These are phyloP conservation scores for Camillea tinctor DNA, from an alignment of 2,329 filamentous ascomycete genomes.

Conservation along the genomic window DNA sequence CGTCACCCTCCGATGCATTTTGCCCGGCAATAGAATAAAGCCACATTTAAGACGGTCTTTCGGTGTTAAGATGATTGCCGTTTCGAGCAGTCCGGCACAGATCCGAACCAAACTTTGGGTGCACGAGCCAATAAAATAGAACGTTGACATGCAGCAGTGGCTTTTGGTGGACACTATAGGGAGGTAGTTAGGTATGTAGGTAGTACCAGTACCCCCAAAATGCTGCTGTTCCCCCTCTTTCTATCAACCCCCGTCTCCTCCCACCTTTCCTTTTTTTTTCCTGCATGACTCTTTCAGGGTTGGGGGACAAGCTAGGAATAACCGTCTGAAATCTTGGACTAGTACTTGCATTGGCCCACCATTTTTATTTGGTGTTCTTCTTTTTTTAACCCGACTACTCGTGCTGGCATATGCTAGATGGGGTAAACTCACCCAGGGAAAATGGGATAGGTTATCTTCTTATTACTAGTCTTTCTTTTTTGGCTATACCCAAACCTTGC, in stretches of 20 bases:
- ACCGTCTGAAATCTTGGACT: neutral
- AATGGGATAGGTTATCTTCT: neutral
- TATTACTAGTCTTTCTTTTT: neutral
- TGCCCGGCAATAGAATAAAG: neutral
- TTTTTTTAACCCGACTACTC: neutral
- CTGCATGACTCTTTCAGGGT: neutral
- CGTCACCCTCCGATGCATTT: neutral
- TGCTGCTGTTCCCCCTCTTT: neutral
- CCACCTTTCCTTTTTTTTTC: neutral
- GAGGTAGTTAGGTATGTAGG: no score
- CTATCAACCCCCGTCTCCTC: no score
- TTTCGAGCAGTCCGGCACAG: neutral
- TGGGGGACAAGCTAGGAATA: neutral
- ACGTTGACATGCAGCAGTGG: neutral
- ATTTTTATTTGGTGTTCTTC: neutral
- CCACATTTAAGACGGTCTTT: neutral
- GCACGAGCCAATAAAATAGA: neutral
- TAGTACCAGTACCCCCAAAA: no score
- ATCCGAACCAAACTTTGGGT: neutral
- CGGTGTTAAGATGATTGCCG: neutral
- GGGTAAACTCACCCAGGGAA: neutral
- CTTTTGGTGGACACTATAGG: neutral
- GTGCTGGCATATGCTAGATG: neutral
- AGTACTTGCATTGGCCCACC: neutral
- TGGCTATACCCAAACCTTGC: neutral